Conservation (phyloP, 306 rosid species). For the Macrotyloma uniflorum region DNA sequence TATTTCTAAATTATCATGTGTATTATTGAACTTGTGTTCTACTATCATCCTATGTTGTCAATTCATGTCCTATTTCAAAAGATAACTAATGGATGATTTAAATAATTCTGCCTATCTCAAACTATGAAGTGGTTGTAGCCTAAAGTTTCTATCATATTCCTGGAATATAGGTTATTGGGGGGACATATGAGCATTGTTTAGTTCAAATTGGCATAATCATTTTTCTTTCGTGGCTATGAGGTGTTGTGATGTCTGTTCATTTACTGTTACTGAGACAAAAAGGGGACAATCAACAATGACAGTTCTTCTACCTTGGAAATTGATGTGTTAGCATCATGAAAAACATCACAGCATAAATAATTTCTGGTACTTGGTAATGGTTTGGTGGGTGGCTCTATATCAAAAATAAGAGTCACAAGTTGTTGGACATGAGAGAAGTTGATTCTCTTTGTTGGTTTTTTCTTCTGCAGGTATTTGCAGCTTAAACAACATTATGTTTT, state of each 20-base stretch:
- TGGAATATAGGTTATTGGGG: conserved; percentile 42
- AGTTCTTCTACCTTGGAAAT: conserved; percentile 45
- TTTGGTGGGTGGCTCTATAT: conserved; percentile 15
- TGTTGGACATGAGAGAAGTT: conserved; percentile 31
- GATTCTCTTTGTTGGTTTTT: conserved; percentile 44
- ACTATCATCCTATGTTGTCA: conserved; percentile 3
- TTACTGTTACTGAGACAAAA: conserved; percentile 42
- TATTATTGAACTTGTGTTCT: conserved; percentile 30
- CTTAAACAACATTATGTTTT: conserved; percentile 41
- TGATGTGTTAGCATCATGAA: conserved; percentile 43
- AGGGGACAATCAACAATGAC: conserved; percentile 42
- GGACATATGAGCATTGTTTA: conserved; percentile 34
- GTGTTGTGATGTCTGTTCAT: conserved; percentile 41
- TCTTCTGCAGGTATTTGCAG: conserved; percentile 32
- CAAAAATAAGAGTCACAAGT: conserved; percentile 41
- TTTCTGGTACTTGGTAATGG: neutral
- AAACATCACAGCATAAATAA: conserved; percentile 29
- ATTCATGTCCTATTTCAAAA: conserved; percentile 38
- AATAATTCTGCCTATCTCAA: conserved; percentile 30
- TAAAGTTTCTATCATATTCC: conserved; percentile 38
- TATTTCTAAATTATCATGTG: conserved; percentile 28
- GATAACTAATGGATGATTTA: conserved; percentile 24
- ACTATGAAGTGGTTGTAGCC: conserved; percentile 27
- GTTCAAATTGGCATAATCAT: conserved; percentile 27
- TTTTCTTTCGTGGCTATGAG: neutral